Base-by-base conservation (phyloP, 106 monocot species). In the Triglochin maritima region DNA sequence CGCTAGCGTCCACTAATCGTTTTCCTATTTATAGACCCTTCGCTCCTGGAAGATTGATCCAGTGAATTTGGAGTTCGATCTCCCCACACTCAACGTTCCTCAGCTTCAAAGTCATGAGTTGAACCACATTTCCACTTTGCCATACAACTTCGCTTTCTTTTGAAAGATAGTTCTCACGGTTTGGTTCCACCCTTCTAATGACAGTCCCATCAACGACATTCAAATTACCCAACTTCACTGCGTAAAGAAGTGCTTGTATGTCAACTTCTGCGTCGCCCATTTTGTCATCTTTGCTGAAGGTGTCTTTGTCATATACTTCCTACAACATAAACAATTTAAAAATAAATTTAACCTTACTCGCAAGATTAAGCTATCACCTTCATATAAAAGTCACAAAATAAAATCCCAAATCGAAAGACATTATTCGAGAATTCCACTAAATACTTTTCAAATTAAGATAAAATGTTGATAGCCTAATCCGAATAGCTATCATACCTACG, bases 231-330 rank as follows among this genome's bases (percentile, higher is more conserved):
- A 69, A 54, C 60, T 56, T 63, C 48, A 62, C 70, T 47, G 60
- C 75, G 29, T 80, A 70, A 44, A 71, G 13, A 11, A 80, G 56
- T 2, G 75, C 58, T 60, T 64, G 60, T 3, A 76, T 62, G 59
- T 71, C 57, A 17, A 80, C 46, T 44, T 67, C 60, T 3, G 75
- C 80, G 6, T 71, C 50, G 9, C 80, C 80, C 80, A 81, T 77
- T n/a, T 50, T 52, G 55, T 77, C 76, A 45, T 77, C 76, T 29
- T 49, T 63, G 46, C 59, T 72, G 76, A 76, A 81, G 7, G 72
- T 71, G 17, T 81, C 77, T 41, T 81, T 76, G 57, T 81, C 81
- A 14, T 63, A 77, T 17, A 81, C 76, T 49, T 53, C 71, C 76
- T 81, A 44, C 51, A 29, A 29, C 0, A 3, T 9, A 29, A 0